phyloP scores from a whole-genome alignment of 805 yeast genomes.

The Myxozyma mucilagina region DNA sequence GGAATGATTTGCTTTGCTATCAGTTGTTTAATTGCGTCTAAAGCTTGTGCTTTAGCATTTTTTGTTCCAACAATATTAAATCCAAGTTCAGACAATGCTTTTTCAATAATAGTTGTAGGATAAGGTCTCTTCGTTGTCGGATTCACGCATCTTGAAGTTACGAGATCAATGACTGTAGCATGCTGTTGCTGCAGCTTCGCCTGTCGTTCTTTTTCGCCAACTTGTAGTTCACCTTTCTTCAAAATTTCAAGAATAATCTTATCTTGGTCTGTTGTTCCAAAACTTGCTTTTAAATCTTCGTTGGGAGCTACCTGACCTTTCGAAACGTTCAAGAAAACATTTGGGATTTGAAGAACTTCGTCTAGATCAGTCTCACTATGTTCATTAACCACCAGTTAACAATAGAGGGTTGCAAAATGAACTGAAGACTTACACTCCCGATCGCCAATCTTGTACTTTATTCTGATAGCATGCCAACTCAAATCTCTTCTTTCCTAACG shows the following conservation, averaged over 20 bases:
- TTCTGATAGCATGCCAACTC: conserved; percentile 97
- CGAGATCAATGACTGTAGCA: conserved; percentile 77
- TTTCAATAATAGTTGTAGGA: conserved; percentile 92
- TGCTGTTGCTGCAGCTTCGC: conserved; percentile 70
- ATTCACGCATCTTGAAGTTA: conserved; percentile 87
- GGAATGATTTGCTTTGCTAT: conserved; percentile 83
- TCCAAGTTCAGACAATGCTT: conserved; percentile 68
- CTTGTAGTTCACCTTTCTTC: conserved; percentile 89
- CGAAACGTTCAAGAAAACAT: conserved; percentile 86
- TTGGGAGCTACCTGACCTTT: conserved; percentile 91
- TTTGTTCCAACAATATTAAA: conserved; percentile 73
- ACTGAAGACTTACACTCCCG: conserved; percentile 52
- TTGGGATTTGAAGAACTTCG: conserved; percentile 95
- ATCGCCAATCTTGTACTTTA: conserved; percentile 93
- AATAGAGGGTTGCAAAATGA: neutral
- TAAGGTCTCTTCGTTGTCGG: conserved; percentile 87
- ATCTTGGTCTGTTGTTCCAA: conserved; percentile 75
- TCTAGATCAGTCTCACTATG: conserved; percentile 80
- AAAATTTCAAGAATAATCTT: conserved; percentile 77
- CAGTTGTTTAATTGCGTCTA: conserved; percentile 82
- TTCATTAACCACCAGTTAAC: neutral
- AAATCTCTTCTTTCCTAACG: conserved; percentile 66
- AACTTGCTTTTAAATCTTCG: conserved; percentile 72
- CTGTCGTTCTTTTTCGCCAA: conserved; percentile 89
- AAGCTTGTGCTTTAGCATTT: conserved; percentile 82